Evolutionary conservation across 1,284 basidiomycete genomes (phyloP).

Genomic region (Vanrija sp.): DNA sequence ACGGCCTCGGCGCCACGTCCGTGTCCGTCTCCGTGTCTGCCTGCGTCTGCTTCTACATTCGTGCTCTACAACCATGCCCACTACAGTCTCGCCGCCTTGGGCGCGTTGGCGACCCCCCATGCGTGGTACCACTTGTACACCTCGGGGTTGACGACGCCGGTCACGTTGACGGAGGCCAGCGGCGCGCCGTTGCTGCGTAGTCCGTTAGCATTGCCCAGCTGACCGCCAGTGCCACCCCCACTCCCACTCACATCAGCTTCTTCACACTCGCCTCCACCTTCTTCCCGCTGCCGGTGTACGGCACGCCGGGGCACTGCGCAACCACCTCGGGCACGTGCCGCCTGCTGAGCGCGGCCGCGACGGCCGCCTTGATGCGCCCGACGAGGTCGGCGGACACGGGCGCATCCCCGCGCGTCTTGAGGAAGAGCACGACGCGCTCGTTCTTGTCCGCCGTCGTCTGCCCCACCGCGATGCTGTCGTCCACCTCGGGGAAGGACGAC

Average conservation of each 20-base stretch:
- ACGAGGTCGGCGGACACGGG: constrained; percentile 16
- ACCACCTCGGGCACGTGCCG: constrained; percentile 38
- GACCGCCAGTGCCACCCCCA: too few relatives aligned
- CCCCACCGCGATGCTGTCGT: constrained; percentile 39
- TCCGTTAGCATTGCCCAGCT: not conserved
- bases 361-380: constrained; percentile 24
- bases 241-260: constrained; percentile 8
- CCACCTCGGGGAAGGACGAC: constrained; percentile 28
- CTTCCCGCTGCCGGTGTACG: constrained; percentile 16
- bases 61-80: too few relatives aligned
- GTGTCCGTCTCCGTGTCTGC: too few relatives aligned
- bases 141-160: constrained; percentile 16
- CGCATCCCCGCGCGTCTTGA: constrained; percentile 28
- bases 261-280: constrained; percentile 21
- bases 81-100: constrained; percentile 2
- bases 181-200: constrained; percentile 9
- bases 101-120: constrained; percentile 10
- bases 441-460: constrained; percentile 29
- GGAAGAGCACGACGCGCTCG: constrained; percentile 40
- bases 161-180: constrained; percentile 11
- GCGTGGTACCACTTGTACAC: constrained; percentile 13
- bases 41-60: too few relatives aligned
- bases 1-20: too few relatives aligned
- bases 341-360: constrained; percentile 26
- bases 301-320: constrained; percentile 24